These are phyloP conservation scores for Colletotrichum tropicicola DNA, from an alignment of 2,329 filamentous ascomycete species.

Conservation along the genomic window DNA sequence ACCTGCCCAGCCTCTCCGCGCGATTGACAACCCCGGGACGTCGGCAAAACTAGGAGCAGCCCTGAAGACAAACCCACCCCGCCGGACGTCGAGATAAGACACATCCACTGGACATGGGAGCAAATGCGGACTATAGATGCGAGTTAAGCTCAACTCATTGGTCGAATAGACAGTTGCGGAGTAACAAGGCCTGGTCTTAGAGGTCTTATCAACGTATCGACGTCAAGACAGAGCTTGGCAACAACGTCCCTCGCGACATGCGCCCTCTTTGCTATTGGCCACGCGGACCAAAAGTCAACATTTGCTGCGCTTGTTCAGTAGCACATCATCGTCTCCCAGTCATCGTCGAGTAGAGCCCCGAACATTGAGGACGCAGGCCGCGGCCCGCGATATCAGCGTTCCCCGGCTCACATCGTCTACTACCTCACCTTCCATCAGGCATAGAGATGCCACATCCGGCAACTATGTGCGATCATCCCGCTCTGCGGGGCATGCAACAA, in stretches of 20 bases:
- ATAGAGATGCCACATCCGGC: not conserved
- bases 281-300: too few species aligned
- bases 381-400: slow-evolving; percentile 7
- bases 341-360: not conserved
- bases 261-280: too few species aligned
- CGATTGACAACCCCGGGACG: not conserved
- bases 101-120: not conserved
- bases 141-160: too few species aligned
- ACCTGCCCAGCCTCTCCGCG: not conserved
- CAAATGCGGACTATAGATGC: not conserved
- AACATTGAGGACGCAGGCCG: not conserved
- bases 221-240: too few species aligned
- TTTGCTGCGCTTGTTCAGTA: not conserved
- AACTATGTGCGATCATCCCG: not conserved
- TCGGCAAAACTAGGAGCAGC: not conserved
- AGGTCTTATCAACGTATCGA: too few species aligned
- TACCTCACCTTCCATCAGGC: not conserved
- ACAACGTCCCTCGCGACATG: too few species aligned
- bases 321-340: not conserved
- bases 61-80: not conserved
- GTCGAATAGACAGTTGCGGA: not conserved
- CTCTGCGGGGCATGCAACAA: too few species aligned
- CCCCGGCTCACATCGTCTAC: not conserved
- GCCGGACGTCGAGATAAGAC: slow-evolving; percentile 6
- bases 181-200: too few species aligned